Percentiles rank a stretch among this genome's conserved stretches.
These are phyloP conservation scores for Penicillium verhagenii DNA, from an alignment of 495 filamentous ascomycete species.

Conservation along the genomic window DNA sequence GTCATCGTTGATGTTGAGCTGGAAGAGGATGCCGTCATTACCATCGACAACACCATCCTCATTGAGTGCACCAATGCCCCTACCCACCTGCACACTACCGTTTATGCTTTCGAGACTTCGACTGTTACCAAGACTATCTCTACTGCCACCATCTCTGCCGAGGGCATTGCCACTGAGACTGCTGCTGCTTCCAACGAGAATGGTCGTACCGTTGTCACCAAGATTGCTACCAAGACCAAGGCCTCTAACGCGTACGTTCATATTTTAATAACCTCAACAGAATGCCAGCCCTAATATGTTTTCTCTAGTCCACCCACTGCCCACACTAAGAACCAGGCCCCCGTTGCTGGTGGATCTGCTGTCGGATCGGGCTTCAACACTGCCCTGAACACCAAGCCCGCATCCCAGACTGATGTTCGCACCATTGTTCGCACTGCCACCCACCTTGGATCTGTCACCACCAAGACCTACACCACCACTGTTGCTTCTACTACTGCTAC, in stretches of 20 bases:
- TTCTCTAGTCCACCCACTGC: background rate
- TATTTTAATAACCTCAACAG: background rate
- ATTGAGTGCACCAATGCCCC: slow-evolving; percentile 19
- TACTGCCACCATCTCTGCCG: slow-evolving; percentile 13
- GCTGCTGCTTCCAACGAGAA: slow-evolving; percentile 5
- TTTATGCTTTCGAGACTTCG: slow-evolving; percentile 10
- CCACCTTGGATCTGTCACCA: background rate
- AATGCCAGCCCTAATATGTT: background rate
- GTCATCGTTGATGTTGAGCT: slow-evolving; percentile 16
- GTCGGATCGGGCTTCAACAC: slow-evolving; percentile 19
- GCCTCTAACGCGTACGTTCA: slow-evolving; percentile 5
- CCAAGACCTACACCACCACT: slow-evolving; percentile 3
- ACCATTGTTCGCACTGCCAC: slow-evolving; percentile 7
- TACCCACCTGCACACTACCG: slow-evolving; percentile 18
- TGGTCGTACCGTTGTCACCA: slow-evolving; percentile 6
- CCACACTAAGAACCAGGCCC: background rate
- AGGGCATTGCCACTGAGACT: slow-evolving; percentile 1
- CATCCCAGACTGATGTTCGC: slow-evolving; percentile 9
- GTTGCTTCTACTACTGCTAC: slow-evolving; percentile 7
- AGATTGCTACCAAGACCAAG: slow-evolving; percentile 13
- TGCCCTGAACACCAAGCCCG: slow-evolving; percentile 11
- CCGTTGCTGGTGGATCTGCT: slow-evolving; percentile 16
- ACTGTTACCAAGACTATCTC: slow-evolving; percentile 20
- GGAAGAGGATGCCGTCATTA: slow-evolving; percentile 15
- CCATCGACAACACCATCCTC: slow-evolving; percentile 16